phyloP scores from a whole-genome alignment of 2,329 filamentous ascomycete species.

The Coniochaeta sp. region DNA sequence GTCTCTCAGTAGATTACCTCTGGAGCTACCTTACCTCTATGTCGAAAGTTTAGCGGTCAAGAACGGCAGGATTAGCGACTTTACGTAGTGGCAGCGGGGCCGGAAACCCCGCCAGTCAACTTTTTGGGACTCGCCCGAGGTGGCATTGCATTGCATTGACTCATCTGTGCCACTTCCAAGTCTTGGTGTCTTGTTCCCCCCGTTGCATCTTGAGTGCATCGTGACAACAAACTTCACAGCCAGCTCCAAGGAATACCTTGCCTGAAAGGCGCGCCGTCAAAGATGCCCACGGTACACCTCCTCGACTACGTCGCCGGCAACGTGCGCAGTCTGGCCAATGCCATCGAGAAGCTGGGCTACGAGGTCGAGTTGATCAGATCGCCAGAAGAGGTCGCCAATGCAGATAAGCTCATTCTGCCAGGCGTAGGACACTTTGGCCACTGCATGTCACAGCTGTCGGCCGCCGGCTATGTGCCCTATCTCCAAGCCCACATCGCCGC shows the following conservation, averaged over 20 bases:
- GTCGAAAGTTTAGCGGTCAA: constrained; percentile 21
- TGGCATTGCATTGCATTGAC: background rate
- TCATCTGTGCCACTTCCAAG: background rate
- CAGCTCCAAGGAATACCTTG: background rate
- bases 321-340: constrained; percentile 91
- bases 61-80: constrained; percentile 15
- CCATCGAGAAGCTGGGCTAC: constrained; percentile 92
- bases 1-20: too few relatives aligned
- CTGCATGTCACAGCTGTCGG: constrained; percentile 76
- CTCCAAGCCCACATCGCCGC: constrained; percentile 75
- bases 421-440: constrained; percentile 98
- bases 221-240: background rate
- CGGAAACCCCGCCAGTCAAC: constrained; percentile 4
- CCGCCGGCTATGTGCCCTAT: constrained; percentile 76
- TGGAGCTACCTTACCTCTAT: too few relatives aligned
- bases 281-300: constrained; percentile 71
- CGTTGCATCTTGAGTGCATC: background rate
- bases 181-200: background rate
- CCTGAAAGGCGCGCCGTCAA: constrained; percentile 16
- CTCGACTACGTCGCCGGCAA: constrained; percentile 93
- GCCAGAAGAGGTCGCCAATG: constrained; percentile 75
- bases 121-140: background rate
- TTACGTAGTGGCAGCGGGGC: background rate
- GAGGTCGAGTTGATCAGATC: constrained; percentile 85
- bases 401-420: constrained; percentile 89